Evolutionary conservation across 352 stramenopile species (phyloP), one percentile per base, ranked within the genome.

Genomic region (Pythium aristosporum): DNA sequence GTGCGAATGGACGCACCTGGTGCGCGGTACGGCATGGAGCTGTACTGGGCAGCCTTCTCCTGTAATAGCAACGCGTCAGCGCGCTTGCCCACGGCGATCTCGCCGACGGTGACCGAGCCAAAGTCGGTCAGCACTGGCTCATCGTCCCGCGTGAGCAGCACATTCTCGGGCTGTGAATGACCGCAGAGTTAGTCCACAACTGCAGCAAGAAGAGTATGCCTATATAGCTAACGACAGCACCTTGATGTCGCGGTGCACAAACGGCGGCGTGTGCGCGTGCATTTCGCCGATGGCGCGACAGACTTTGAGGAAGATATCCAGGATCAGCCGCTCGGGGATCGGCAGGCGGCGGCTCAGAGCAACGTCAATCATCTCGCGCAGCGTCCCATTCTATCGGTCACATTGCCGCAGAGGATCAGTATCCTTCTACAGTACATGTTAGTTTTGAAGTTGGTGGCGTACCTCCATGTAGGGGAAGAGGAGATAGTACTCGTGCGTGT

Each of bases 81-180:
- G 8, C 87, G 83, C 57, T 82, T 91, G 10, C 73, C 64, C 34
- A 97, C 82, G 9, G 61, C 73, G 28, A 90, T 69, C 50, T 96
- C 77, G 21, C 78, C 85, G 48, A 73, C 71, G 11, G 74, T 77
- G 53, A 89, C 71, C 1, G 87, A 96, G 0, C 89, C 89, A 77
- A 97, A 96, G 63, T 97, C 89, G n/a, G 87, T 96, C 56, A 97
- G 65, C 39, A 97, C 64, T 4, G 87, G 88, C 54, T 93, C 86
- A n/a, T 79, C 68, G 16, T 91, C 77, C 36, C 88, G 75, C 0
- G 81, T 82, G 32, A 97, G 60, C 77, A 97, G 66, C 16, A 97
- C 73, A 60, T 97, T 97, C 53, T 97, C 89, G 6, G 88, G 88
- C 84, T 96, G 59, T 36, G 3, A 37, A 37, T n/a, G 21, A 55